A percentile compares a stretch with the other conserved stretches of the same genome.
Conservation (phyloP, 495 filamentous ascomycete genomes). For the Aspergillus nanangensis region DNA sequence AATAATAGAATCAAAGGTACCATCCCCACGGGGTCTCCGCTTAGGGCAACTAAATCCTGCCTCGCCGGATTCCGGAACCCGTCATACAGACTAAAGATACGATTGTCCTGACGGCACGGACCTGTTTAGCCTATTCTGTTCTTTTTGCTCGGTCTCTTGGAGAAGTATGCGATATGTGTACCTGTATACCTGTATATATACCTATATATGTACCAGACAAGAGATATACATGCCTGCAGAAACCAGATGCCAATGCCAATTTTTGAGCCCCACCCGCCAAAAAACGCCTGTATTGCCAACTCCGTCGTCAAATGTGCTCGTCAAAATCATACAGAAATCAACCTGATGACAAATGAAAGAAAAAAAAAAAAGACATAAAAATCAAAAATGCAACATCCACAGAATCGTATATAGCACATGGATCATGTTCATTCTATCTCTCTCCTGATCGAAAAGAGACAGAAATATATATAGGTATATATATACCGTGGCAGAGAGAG, state of each 20-base stretch:
- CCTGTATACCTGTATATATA: conserved; percentile 4
- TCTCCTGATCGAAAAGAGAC: no score
- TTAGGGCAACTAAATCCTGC: conserved; percentile 3
- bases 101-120: no score
- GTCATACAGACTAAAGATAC: background rate
- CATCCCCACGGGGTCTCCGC: conserved; percentile 9
- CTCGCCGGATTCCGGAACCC: conserved; percentile 10
- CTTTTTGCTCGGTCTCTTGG: background rate
- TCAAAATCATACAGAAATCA: conserved; percentile 8
- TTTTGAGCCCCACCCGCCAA: background rate
- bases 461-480: no score
- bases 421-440: no score
- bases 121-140: background rate
- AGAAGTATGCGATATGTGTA: background rate
- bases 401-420: no score
- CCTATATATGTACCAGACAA: conserved; percentile 1
- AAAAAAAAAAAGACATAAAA: conserved; percentile 2
- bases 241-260: no score
- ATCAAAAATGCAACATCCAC: background rate
- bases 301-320: background rate
- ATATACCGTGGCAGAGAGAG: no score
- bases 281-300: conserved; percentile 6
- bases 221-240: conserved; percentile 2
- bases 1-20: background rate
- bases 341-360: background rate